These are phyloP conservation scores for Carpinus viminea DNA, from an alignment of 306 rosid species.

Conservation along the genomic window DNA sequence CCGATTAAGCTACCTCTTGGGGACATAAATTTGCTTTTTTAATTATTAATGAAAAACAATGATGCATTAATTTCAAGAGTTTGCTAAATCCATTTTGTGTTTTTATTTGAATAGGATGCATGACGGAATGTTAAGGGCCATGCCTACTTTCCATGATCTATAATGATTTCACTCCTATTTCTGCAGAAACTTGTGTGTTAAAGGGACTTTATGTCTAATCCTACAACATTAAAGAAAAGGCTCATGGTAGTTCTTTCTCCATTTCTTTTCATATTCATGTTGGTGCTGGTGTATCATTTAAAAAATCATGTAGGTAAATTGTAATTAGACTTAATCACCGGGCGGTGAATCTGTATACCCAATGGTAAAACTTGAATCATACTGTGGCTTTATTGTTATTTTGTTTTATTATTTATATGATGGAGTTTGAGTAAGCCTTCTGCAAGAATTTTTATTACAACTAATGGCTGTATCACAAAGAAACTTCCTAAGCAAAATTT, in stretches of 20 bases:
- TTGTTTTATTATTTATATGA: too few species aligned
- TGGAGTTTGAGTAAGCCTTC: too few species aligned
- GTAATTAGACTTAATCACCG: neutral
- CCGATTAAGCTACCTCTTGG: too few species aligned
- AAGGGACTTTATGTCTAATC: constrained; percentile 76
- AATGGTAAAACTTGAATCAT: neutral
- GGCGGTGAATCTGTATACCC: neutral
- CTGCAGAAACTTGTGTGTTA: constrained; percentile 74
- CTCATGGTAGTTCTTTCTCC: constrained; percentile 90
- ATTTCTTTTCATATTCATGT: constrained; percentile 93
- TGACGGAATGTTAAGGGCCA: constrained; percentile 12
- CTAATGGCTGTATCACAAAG: too few species aligned
- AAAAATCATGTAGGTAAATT: neutral
- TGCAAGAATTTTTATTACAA: neutral
- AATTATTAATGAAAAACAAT: too few species aligned
- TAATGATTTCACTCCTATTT: constrained; percentile 21
- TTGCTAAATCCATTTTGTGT: neutral
- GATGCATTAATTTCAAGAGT: neutral
- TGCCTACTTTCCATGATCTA: constrained; percentile 23
- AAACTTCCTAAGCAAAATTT: neutral
- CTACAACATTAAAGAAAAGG: constrained; percentile 74
- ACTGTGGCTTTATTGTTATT: neutral
- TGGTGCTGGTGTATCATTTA: too few species aligned
- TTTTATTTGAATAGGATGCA: neutral
- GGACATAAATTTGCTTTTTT: too few species aligned